A percentile compares a stretch with the other conserved stretches of the same genome.
Conservation (phyloP, 208 protist genomes). For the Acanthamoeba healyi region DNA sequence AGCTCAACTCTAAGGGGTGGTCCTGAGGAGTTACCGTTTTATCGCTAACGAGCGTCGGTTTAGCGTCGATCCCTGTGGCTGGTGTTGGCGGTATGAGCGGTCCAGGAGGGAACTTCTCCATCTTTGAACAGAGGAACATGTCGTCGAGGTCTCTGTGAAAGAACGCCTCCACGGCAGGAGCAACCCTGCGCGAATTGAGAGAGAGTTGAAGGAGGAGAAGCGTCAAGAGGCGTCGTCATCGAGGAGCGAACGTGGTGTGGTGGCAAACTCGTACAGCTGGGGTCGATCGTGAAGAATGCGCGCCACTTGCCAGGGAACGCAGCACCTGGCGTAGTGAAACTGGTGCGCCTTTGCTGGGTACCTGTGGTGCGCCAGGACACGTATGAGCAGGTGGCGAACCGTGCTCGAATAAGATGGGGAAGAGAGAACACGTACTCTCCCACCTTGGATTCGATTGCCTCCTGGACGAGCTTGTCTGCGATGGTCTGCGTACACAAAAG, state of each 20-base stretch:
- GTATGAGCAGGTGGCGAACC: too few relatives aligned
- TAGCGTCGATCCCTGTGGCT: background rate
- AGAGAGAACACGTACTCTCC: conserved; percentile 15
- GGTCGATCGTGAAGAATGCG: conserved; percentile 26
- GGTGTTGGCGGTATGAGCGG: background rate
- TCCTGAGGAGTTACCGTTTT: background rate
- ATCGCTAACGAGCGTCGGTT: background rate
- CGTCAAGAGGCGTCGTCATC: background rate
- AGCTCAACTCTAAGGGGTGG: too few relatives aligned
- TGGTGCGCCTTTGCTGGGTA: conserved; percentile 71
- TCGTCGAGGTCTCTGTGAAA: conserved; percentile 50
- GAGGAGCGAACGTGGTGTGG: background rate
- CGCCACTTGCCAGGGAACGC: conserved; percentile 41
- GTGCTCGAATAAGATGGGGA: too few relatives aligned
- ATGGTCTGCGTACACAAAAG: background rate
- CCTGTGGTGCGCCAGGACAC: background rate
- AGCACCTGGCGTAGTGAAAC: conserved; percentile 56
- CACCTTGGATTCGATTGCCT: background rate
- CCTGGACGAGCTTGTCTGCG: background rate
- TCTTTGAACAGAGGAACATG: conserved; percentile 65
- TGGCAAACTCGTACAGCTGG: conserved; percentile 14
- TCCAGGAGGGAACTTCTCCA: conserved; percentile 55
- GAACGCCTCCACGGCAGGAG: conserved; percentile 48
- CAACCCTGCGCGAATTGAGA: background rate
- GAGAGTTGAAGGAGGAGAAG: background rate